Evolutionary conservation across 2,329 filamentous ascomycete genomes (phyloP).

Genomic region (Fusarium pseudograminearum): DNA sequence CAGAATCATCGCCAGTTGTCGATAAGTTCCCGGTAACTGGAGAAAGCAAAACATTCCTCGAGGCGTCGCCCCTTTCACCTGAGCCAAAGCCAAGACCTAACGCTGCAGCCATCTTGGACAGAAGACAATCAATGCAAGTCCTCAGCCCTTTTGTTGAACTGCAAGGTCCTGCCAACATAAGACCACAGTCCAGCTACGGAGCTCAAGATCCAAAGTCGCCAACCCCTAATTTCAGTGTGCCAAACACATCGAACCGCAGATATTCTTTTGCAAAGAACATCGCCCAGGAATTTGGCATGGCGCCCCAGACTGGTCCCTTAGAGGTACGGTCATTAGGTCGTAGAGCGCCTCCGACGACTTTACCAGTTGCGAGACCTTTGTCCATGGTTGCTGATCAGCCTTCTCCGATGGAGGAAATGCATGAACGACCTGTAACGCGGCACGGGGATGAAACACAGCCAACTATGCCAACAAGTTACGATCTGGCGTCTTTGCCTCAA

Average conservation of each 20-base stretch:
- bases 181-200: slow-evolving; percentile 42
- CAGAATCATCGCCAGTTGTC: slow-evolving; percentile 66
- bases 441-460: slow-evolving; percentile 43
- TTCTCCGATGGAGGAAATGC: slow-evolving; percentile 52
- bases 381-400: slow-evolving; percentile 68
- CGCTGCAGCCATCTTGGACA: slow-evolving; percentile 62
- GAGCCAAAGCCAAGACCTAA: slow-evolving; percentile 64
- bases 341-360: slow-evolving; percentile 57
- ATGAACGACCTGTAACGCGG: slow-evolving; percentile 49
- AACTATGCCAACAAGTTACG: slow-evolving; percentile 25
- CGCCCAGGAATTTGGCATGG: slow-evolving; percentile 36
- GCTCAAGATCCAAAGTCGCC: slow-evolving; percentile 32
- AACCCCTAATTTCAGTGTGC: slow-evolving; percentile 67
- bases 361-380: slow-evolving; percentile 63
- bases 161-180: slow-evolving; percentile 45
- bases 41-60: slow-evolving; percentile 36
- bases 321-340: slow-evolving; percentile 39
- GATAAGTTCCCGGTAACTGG: slow-evolving; percentile 59
- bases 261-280: slow-evolving; percentile 56
- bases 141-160: slow-evolving; percentile 59
- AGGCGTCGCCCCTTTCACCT: slow-evolving; percentile 41
- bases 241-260: slow-evolving; percentile 60
- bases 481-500: slow-evolving; percentile 30
- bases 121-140: slow-evolving; percentile 65
- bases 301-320: slow-evolving; percentile 26